Evolutionary conservation across 768 basidiomycete genomes (phyloP).

Genomic region (Inosperma sp.): DNA sequence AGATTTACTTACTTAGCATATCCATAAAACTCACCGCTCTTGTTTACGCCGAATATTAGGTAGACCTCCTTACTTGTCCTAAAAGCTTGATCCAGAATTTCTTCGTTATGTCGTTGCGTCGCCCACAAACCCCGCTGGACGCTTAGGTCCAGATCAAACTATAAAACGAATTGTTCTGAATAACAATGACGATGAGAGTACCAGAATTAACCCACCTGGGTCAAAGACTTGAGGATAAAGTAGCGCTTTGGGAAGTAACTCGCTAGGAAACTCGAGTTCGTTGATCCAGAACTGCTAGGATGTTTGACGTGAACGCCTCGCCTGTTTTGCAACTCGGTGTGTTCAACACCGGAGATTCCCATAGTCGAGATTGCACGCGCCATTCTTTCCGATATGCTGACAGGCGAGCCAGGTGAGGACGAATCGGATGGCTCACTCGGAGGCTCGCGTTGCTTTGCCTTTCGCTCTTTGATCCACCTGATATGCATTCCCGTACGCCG

Average conservation of each 20-base stretch:
- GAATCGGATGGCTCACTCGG: constrained; percentile 19
- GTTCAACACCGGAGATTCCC: constrained; percentile 43
- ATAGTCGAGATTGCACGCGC: constrained; percentile 24
- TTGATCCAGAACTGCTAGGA: constrained; percentile 66
- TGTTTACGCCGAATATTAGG: constrained; percentile 90
- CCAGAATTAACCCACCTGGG: constrained; percentile 48
- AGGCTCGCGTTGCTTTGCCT: constrained; percentile 31
- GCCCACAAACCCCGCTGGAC: constrained; percentile 81
- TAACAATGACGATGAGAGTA: background rate
- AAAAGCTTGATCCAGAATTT: constrained; percentile 85
- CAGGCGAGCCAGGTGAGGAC: constrained; percentile 23
- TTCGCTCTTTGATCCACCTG: constrained; percentile 70
- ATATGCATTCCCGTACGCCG: constrained; percentile 80
- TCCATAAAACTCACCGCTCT: constrained; percentile 91
- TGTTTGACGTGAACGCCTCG: constrained; percentile 25
- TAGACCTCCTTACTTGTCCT: constrained; percentile 87
- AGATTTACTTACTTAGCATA: constrained; percentile 63
- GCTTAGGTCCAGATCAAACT: constrained; percentile 79
- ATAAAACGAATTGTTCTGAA: constrained; percentile 10
- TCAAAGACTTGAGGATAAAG: constrained; percentile 88
- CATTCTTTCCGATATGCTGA: constrained; percentile 26
- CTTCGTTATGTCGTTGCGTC: constrained; percentile 91
- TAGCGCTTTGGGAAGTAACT: constrained; percentile 82
- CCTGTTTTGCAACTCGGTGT: constrained; percentile 14
- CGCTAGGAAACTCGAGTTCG: constrained; percentile 74